These are phyloP conservation scores for Cicer pinnatifidum DNA, from an alignment of 306 rosid genomes.

Conservation along the genomic window DNA sequence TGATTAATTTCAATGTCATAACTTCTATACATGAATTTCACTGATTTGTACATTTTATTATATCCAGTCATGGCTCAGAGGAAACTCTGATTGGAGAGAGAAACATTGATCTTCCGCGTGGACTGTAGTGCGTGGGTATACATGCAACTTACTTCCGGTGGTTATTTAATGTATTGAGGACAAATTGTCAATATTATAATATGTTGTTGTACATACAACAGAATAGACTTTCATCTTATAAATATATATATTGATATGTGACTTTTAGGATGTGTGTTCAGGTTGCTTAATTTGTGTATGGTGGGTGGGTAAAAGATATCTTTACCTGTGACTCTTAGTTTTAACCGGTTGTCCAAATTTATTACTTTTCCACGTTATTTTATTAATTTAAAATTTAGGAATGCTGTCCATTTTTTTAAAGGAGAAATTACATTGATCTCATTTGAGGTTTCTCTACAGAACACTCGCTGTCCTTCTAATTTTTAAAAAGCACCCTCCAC, in stretches of 20 bases:
- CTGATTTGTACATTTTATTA: constrained; percentile 13
- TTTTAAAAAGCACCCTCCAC: no score
- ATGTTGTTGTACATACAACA: constrained; percentile 22
- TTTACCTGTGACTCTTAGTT: no score
- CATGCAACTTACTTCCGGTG: constrained; percentile 11
- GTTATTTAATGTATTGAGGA: constrained; percentile 32
- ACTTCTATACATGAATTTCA: constrained; percentile 19
- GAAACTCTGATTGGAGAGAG: constrained; percentile 60
- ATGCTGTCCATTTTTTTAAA: no score
- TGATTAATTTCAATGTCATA: not conserved
- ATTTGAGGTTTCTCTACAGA: no score
- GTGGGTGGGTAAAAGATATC: no score
- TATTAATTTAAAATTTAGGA: no score
- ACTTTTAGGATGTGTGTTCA: no score
- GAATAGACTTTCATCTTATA: not conserved
- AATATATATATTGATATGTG: not conserved
- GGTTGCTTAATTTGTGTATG: no score
- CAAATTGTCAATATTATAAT: constrained; percentile 14
- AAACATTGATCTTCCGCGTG: constrained; percentile 64
- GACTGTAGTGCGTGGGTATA: constrained; percentile 43
- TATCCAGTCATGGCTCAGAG: constrained; percentile 76
- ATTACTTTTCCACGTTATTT: no score
- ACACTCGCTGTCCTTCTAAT: no score
- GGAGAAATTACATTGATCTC: no score
- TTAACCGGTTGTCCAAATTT: no score